Evolutionary conservation across 257 asterid species (phyloP), one percentile per base, ranked within the genome.

Genomic region (Scutellaria barbata): DNA sequence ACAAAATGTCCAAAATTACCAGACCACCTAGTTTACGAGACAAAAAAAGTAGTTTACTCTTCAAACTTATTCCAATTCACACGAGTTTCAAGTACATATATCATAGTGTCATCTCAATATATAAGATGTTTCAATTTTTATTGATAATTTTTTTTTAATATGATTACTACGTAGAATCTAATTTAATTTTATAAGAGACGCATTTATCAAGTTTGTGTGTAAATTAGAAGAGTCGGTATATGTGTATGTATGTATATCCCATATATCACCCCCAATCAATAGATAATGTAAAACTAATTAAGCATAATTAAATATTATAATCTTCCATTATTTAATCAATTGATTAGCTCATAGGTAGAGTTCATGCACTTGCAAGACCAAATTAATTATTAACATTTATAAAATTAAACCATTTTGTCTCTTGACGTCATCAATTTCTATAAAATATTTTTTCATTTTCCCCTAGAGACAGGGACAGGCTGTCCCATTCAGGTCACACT

Each of bases 321-420:
- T n/a, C 43, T 45, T 59, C 20, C 14, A 56, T 63, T 63, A 40
- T 53, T 63, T 63, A 57, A 33, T 65, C 14, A 43, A 30, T 71
- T 71, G 65, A 57, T 65, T 71, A 50, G 45, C 35, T 65, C 69
- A 64, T 71, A 6, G 46, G 25, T 48, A 22, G 16, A 47, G 43
- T 56, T 71, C 70, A 50, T 64, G 67, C 76, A 77, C 74, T 58
- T 63, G 30, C 63, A 35, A 65, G 58, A 63, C 48, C 33, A 7
- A 0, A 30, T 74, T 54, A 45, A 65, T 25, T n/a, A n/a, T n/a
- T 70, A 50, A 10, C 39, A 55, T 54, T 51, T 33, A 63, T 64
- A 14, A 64, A 10, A 68, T 41, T 8, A 51, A 71, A 50, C 58
- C 46, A 58, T 47, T 13, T 39, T 56, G 71, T 53, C 76, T 54